Evolutionary conservation across 1,284 basidiomycete genomes (phyloP).

Genomic region (Sporisorium graminicola): DNA sequence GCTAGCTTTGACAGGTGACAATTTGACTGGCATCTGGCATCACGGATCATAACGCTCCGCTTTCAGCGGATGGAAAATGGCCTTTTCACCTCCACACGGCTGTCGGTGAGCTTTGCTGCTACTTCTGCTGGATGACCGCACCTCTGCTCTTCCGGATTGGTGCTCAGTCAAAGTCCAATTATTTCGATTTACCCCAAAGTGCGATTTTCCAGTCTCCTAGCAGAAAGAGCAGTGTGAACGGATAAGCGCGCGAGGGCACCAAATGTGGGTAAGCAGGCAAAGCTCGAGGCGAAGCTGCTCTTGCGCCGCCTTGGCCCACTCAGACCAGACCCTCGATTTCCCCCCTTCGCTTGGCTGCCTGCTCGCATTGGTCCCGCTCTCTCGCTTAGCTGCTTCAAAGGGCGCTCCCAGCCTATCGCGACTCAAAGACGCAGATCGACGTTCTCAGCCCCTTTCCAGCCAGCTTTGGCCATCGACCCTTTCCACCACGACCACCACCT

Average conservation of each 20-base stretch:
- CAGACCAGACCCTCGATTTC: neutral
- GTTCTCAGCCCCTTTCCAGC: conserved; percentile 19
- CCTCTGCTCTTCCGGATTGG: conserved; percentile 27
- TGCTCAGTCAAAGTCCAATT: conserved; percentile 4
- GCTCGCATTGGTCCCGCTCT: neutral
- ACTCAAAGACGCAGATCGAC: conserved; percentile 28
- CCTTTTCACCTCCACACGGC: conserved; percentile 20
- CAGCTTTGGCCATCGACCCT: neutral
- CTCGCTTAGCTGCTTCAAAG: neutral
- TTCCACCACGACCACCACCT: conserved; percentile 14
- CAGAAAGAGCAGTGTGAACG: neutral
- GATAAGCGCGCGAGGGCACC: conserved; percentile 9
- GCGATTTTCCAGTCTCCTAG: neutral
- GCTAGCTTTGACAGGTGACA: conserved; percentile 2
- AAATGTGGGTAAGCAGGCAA: neutral
- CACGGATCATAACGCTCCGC: conserved; percentile 33
- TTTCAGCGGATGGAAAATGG: neutral
- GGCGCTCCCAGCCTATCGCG: neutral
- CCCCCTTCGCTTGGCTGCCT: neutral
- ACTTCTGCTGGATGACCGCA: conserved; percentile 37
- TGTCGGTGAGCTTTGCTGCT: neutral
- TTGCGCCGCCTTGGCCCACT: neutral
- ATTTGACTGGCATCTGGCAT: too few species aligned
- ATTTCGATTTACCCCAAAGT: neutral
- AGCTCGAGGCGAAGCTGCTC: neutral